Evolutionary conservation across 768 basidiomycete genomes (phyloP), one percentile per base, ranked within the genome.

Genomic region (Coprinellus aureogranulatus): DNA sequence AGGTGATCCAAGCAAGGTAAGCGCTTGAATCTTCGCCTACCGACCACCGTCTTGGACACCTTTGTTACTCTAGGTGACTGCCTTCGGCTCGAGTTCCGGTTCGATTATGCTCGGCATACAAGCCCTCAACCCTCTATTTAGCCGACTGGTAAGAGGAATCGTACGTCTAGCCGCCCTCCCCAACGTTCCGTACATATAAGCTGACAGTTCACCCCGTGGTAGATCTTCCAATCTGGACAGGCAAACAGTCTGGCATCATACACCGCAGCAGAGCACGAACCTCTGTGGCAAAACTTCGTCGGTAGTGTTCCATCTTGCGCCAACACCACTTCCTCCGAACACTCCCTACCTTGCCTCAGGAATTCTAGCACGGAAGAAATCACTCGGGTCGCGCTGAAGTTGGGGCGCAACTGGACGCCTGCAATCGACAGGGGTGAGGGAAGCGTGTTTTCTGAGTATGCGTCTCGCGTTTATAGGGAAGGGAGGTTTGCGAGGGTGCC

Each of bases 71-170:
- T 44, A 79, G 74, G 81, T 85, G 1, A 83, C 81, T 1, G 65
- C 79, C 27, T 78, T 79, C 49, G 85, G 84, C n/a, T 75, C 84
- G 59, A 79, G 77, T 44, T 83, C 83, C 5, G 83, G 84, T 4
- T 79, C 83, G n/a, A 78, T 79, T 47, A 68, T 68, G 61, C 73
- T 74, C 20, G 64, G 72, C 1, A 67, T 79, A 53, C 71, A 77
- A 26, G 72, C 72, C 55, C 66, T 77, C 40, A 72, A 74, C 59
- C 70, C 68, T 2, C 64, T 60, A 25, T 62, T 75, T 31, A 67
- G 67, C 44, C 64, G 65, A 25, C 57, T 75, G 12, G 75, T 72
- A 14, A 65, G 73, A 28, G 77, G 64, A 25, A 77, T 71, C 12
- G 69, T 67, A 48, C 10, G 30, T n/a, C 10, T 27, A 16, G 34